These are phyloP conservation scores for Hortaea werneckii DNA, from an alignment of 2,329 filamentous ascomycete genomes.

Conservation along the genomic window DNA sequence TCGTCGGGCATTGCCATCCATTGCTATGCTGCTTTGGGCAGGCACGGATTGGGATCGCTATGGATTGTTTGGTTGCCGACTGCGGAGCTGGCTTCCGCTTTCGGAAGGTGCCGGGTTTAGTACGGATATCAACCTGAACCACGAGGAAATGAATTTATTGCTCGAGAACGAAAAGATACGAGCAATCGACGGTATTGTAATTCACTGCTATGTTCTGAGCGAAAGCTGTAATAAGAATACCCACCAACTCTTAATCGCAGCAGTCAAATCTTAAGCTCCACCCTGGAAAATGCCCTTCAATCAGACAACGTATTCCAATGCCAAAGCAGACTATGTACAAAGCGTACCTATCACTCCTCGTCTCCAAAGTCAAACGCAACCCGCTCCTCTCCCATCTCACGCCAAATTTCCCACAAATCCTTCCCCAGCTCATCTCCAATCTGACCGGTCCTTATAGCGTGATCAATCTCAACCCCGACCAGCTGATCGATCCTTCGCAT, in stretches of 20 bases:
- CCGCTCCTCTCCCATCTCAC: neutral
- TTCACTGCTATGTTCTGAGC: too few relatives aligned
- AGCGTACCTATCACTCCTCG: neutral
- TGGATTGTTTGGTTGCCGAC: neutral
- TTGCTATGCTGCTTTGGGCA: neutral
- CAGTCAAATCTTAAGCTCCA: too few relatives aligned
- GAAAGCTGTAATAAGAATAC: too few relatives aligned
- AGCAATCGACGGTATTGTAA: too few relatives aligned
- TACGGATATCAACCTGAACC: too few relatives aligned
- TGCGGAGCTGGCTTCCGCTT: neutral
- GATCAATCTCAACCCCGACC: slow-evolving; percentile 2
- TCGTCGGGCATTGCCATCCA: slow-evolving; percentile 18
- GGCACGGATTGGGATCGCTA: neutral
- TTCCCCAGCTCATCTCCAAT: neutral
- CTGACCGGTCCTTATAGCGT: neutral
- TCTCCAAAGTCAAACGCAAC: neutral
- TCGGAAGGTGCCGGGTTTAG: neutral
- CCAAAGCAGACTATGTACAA: too few relatives aligned
- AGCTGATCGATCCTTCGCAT: neutral
- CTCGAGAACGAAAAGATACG: too few relatives aligned
- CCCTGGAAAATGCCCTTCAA: too few relatives aligned
- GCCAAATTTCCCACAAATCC: slow-evolving; percentile 1
- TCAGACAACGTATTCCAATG: too few relatives aligned
- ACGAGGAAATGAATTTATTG: too few relatives aligned
- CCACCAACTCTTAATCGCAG: too few relatives aligned